Evolutionary conservation across 257 asterid genomes (phyloP).

Genomic region (Petunia axillaris): DNA sequence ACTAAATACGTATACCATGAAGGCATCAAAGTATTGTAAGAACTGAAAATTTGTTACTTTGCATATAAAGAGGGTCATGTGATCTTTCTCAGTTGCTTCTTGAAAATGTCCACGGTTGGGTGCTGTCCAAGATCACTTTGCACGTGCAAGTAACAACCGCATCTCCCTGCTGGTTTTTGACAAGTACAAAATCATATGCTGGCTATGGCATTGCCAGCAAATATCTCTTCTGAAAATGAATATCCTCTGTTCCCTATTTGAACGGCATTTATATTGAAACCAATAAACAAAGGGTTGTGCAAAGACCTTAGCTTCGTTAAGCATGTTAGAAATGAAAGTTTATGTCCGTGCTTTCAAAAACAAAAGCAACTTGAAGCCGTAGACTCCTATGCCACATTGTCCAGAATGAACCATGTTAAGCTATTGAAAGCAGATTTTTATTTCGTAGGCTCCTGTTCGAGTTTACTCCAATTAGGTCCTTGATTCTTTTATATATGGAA

Average conservation of each 20-base stretch:
- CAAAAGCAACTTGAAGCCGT: neutral
- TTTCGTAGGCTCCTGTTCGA: neutral
- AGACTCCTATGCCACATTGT: neutral
- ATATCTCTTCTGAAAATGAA: neutral
- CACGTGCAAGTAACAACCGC: neutral
- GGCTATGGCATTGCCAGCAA: conserved; percentile 9
- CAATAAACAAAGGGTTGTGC: too few relatives aligned
- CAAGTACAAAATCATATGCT: neutral
- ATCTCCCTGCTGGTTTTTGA: neutral
- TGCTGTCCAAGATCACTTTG: neutral
- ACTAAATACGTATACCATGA: neutral
- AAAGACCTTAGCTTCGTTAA: too few relatives aligned
- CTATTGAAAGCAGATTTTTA: neutral
- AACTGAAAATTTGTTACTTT: neutral
- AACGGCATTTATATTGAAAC: too few relatives aligned
- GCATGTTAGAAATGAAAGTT: neutral
- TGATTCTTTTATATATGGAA: too few relatives aligned
- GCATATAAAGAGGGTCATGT: neutral
- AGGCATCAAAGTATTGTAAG: neutral
- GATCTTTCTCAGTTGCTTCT: neutral
- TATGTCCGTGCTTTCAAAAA: neutral
- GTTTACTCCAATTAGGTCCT: too few relatives aligned
- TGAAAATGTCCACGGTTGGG: neutral
- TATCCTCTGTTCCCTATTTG: neutral
- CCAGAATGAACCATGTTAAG: neutral